Evolutionary conservation across 805 yeast species (phyloP).

Genomic region (Candida pseudofarinosa): DNA sequence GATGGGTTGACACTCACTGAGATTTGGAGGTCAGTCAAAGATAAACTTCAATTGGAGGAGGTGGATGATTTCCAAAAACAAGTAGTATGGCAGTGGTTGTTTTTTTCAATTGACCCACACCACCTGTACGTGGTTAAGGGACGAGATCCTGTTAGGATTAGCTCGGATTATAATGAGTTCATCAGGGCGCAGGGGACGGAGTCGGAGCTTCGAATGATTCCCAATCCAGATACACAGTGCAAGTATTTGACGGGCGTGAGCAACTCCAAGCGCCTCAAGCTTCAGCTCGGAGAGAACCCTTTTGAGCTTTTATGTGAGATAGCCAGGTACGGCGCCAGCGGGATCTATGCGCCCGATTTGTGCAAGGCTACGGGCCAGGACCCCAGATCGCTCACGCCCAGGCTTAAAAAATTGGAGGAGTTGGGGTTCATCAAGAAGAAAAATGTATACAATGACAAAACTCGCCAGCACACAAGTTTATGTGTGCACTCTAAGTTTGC

Average conservation of each 20-base stretch:
- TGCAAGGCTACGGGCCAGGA: slow-evolving; percentile 62
- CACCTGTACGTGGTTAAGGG: slow-evolving; percentile 13
- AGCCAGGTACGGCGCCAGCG: slow-evolving; percentile 51
- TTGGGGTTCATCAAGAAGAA: slow-evolving; percentile 44
- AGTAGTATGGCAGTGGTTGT: slow-evolving; percentile 39
- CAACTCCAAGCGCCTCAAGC: slow-evolving; percentile 43
- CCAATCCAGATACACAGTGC: slow-evolving; percentile 57
- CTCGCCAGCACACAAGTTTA: slow-evolving; percentile 52
- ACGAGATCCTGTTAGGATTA: slow-evolving; percentile 9
- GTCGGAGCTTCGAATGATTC: slow-evolving; percentile 20
- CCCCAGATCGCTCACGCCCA: slow-evolving; percentile 61
- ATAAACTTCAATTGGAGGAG: slow-evolving; percentile 13
- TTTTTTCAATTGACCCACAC: slow-evolving; percentile 15
- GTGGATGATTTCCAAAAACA: slow-evolving; percentile 35
- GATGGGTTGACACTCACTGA: slow-evolving; percentile 24
- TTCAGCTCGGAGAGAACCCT: slow-evolving; percentile 48
- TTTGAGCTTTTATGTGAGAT: slow-evolving; percentile 58
- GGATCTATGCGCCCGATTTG: slow-evolving; percentile 58
- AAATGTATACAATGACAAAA: slow-evolving; percentile 25
- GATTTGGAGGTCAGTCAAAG: slow-evolving; percentile 23
- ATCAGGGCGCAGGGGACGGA: slow-evolving; percentile 13
- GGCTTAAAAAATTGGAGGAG: slow-evolving; percentile 53
- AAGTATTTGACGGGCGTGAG: slow-evolving; percentile 49
- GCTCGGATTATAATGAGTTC: slow-evolving; percentile 17
- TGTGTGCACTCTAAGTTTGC: slow-evolving; percentile 49